Evolutionary conservation across 495 filamentous ascomycete species (phyloP), one percentile per base, ranked within the genome.

Genomic region (Penicillium lagena): DNA sequence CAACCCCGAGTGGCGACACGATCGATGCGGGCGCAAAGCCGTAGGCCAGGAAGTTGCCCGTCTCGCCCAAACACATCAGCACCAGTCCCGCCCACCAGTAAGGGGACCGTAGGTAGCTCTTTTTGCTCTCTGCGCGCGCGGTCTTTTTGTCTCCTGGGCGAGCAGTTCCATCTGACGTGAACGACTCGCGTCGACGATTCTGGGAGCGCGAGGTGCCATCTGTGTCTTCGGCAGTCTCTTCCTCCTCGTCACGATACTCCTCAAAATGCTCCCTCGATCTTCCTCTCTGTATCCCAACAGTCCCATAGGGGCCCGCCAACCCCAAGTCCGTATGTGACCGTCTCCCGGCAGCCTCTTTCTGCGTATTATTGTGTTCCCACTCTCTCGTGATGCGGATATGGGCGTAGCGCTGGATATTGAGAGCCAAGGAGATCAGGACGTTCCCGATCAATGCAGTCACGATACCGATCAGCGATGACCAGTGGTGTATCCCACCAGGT

Each of bases 11-110:
- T 1, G 93, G 93, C 12, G 87, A 93, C n/a, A 98, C 93, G 48
- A 98, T 96, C 10, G 91, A 96, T 3, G 93, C 93, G 12, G 93
- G 90, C n/a, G 93, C 93, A 60, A 98, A 98, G 9, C 93, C 93
- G 60, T 98, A 98, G 4, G 93, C 93, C 43, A 98, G 74, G 62
- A 98, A 98, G 62, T 98, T 98, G 14, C 93, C 93, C 46, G 82
- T 81, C 68, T 98, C 93, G 11, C 93, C 93, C n/a, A 94, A 64
- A 7, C 78, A 85, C 83, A 97, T 97, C 42, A 98, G 73, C 4
- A 88, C 71, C 42, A 96, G 89, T 9, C 93, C 93, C 39, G 77
- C 67, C 93, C 93, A 97, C 93, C 93, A 98, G 54, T 91, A 95
- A 5, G 89, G 90, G 9, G 89, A 95, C 38, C 80, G 80, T 35